Evolutionary conservation across 805 yeast genomes (phyloP), one percentile per base, ranked within the genome.

Genomic region (Pichia sporocuriosa): DNA sequence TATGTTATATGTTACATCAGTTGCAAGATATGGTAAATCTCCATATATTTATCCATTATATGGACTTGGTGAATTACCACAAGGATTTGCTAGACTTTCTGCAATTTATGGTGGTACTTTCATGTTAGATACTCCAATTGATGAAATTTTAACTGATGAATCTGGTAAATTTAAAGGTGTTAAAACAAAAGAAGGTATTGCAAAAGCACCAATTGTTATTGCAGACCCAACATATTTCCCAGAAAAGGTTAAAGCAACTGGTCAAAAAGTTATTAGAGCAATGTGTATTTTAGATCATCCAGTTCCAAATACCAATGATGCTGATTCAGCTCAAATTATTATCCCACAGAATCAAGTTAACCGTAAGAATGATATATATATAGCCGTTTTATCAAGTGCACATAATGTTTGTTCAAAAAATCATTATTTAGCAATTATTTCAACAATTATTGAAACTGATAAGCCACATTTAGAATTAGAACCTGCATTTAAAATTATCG

Each of bases 161-260:
- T 77, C 74, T 22, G 85, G 81, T 16, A 82, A 78, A 57, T 87
- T 88, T 52, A 69, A 70, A 24, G 97, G 97, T 44, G 95, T 93
- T 35, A 79, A 79, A 53, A 84, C 96, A 38, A 93, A 89, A 49
- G 93, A 88, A 55, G 97, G 96, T 48, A 72, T 72, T 32, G 96
- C 96, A 13, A 82, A 77, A 55, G 96, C 98, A 0, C 95, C 95
- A 48, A 68, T 88, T 45, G 94, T 93, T 27, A 88, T 93, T 66
- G 96, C 96, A 21, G 98, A 93, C 63, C 98, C 98, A 45, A 90
- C 97, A 16, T 93, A 93, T 58, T 93, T 93, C 78, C 96, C 97
- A 3, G 81, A 79, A 36, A 77, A 73, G 59, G 93, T 84, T 35
- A 70, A 73, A 55, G 70, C 79, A 59, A 78, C 86, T 4, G 93